Conservation (phyloP, 2,329 filamentous ascomycete genomes). For the Sarocladiaceae sp. region DNA sequence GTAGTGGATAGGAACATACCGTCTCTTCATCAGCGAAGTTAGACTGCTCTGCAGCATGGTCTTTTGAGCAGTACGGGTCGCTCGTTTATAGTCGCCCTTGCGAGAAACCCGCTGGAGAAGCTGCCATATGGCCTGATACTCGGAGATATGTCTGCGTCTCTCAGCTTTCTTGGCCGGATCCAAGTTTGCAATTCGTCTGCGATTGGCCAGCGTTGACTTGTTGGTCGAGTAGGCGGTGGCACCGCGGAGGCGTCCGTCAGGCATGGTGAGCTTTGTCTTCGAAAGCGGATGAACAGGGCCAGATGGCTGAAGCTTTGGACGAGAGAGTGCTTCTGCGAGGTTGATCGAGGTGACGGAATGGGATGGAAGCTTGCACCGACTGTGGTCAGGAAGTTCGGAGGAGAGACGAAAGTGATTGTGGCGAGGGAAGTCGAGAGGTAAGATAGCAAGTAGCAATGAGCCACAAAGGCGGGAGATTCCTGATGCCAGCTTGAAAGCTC, state of each 20-base stretch:
- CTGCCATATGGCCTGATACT: constrained; percentile 11
- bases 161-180: not conserved
- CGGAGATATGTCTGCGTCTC: not conserved
- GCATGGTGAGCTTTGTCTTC: constrained; percentile 8
- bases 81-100: constrained; percentile 2
- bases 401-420: no score
- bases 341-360: no score
- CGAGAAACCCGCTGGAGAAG: constrained; percentile 7
- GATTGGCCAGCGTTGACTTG: constrained; percentile 4
- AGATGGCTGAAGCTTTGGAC: not conserved
- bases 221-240: constrained; percentile 11
- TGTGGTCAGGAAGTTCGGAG: no score
- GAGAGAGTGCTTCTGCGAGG: no score
- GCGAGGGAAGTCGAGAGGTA: no score
- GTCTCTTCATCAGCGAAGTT: not conserved
- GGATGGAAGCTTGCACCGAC: no score
- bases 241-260: constrained; percentile 9
- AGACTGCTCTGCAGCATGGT: constrained; percentile 5
- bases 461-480: no score
- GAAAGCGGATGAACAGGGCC: no score
- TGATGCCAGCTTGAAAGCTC: no score
- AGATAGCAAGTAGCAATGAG: no score
- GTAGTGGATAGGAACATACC: constrained; percentile 1
- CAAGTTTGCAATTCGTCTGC: constrained; percentile 6
- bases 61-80: not conserved